phyloP scores from a whole-genome alignment of 2,329 filamentous ascomycete genomes.

The Emmonsiellopsis sp. region DNA sequence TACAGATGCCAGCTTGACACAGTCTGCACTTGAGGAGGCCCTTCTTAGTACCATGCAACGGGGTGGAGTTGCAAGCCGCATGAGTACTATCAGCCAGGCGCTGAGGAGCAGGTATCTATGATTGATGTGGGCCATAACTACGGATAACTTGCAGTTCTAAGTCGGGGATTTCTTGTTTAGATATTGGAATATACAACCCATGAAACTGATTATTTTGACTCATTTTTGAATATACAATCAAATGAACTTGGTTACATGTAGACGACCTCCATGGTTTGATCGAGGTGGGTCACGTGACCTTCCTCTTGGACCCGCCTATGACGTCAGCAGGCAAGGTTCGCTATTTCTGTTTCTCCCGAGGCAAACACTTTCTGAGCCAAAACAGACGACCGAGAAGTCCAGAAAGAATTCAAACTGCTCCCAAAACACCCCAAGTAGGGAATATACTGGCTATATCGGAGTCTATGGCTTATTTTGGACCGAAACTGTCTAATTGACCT shows the following conservation, averaged over 20 bases:
- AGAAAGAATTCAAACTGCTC: background rate
- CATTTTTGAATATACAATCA: too few relatives aligned
- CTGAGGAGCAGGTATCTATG: constrained; percentile 44
- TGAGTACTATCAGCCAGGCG: constrained; percentile 46
- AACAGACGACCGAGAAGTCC: background rate
- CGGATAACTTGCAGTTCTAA: too few relatives aligned
- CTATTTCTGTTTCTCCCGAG: background rate
- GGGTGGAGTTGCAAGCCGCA: constrained; percentile 39
- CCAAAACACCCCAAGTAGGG: background rate
- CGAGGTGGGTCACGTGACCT: background rate
- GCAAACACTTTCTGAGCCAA: background rate
- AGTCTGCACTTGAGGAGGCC: constrained; percentile 56
- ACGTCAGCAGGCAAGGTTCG: background rate
- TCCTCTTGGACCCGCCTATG: background rate
- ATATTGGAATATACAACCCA: too few relatives aligned
- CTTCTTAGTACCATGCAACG: constrained; percentile 55
- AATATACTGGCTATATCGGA: background rate
- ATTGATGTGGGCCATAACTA: background rate
- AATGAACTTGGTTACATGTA: too few relatives aligned
- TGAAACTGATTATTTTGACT: too few relatives aligned
- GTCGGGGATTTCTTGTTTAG: too few relatives aligned
- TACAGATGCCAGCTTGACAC: constrained; percentile 53
- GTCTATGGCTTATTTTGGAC: too few relatives aligned
- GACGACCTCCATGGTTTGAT: too few relatives aligned
- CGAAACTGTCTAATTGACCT: too few relatives aligned